Evolutionary conservation across 169 alveolate species (phyloP), one percentile per base, ranked within the genome.

Genomic region (Theileria annulata): DNA sequence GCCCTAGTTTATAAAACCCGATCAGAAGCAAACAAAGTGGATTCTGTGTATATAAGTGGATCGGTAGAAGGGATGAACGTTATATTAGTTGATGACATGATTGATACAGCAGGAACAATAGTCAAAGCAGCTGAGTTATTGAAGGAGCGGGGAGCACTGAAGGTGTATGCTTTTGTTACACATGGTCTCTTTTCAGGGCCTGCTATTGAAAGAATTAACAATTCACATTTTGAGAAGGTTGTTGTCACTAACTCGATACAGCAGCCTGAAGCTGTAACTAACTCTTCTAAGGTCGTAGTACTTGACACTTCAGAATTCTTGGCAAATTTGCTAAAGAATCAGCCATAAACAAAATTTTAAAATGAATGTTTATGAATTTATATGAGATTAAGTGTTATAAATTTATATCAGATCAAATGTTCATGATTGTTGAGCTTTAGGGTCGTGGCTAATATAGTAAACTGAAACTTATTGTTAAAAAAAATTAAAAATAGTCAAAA

Each of bases 61-160:
- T 71, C 75, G 54, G 99, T 97, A 9, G 90, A 91, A 51, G 99
- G 97, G 21, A 88, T 95, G 48, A 97, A 94, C 73, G 96, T 95
- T 19, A 95, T 97, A 59, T 95, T 97, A 21, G 97, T 96, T 3
- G 99, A 97, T 87, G 99, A 97, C 79, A 96, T 97, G 97, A 96
- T 96, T 23, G 99, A 97, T 71, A 97, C 99, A 0, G 98, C 99
- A 33, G 99, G 99, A 37, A 97, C 99, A n/a, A 88, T 97, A 25
- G 95, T 98, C 75, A 96, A 96, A 75, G 99, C 98, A 27, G 99
- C 99, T 0, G 87, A 93, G 68, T 94, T 91, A 30, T 80, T 97
- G 21, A 94, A 95, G 79, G 87, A 87, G 30, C 86, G 93, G 49
- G 99, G 99, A 9, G 99, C 99, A 2, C 80, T 87, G 30, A 93